Base-by-base conservation (phyloP, 2,329 filamentous ascomycete genomes). In the Phialophora macrospora region DNA sequence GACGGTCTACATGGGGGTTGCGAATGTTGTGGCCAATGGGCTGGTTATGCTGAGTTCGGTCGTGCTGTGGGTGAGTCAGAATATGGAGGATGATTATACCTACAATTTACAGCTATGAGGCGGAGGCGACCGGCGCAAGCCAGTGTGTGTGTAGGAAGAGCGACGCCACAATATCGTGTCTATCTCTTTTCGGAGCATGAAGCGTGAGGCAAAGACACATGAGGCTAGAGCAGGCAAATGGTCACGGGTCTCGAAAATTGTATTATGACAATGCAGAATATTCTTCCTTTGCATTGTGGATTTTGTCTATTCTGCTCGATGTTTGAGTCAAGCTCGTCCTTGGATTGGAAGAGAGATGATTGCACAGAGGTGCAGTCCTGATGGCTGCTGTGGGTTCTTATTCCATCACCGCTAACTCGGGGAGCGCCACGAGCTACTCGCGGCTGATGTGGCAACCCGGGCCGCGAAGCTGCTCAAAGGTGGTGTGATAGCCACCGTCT, bases 1-100 rank as follows among this genome's bases (percentile, higher is more conserved):
- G 70, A 88, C 86, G 17, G 77, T 89, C 24, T 90, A 88, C 80
- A 87, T 90, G 77, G 88, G 88, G 3, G 84, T 88, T 55, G 86
- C 87, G 7, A 90, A 89, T 74, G 84, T 90, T 41, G 77, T 88
- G 72, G 85, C 85, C 1, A 90, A 90, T 77, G 83, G 80, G 11
- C 70, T 89, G 74, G 82, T 90, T 57, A 90, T 90, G 87, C 75
- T 89, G 70, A 90, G 87, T 86, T 88, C 77, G 74, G 81, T 79
- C 56, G 85, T 89, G 44, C 82, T 90, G 38, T 90, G 88, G 88
- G 82, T 90, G 30, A 87, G 86, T 59, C 88, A 90, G 80, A 90
- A 90, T 73, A 89, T 90, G 79, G 88, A 90, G 75, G 88, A 90
- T 72, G 88, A 90, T 73, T 90, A 90, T 75, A 89, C 87, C 32